Percentiles rank a stretch among this genome's conserved stretches.
Conservation (phyloP, 2,329 filamentous ascomycete genomes). For the Neonectria neomacrospora region DNA sequence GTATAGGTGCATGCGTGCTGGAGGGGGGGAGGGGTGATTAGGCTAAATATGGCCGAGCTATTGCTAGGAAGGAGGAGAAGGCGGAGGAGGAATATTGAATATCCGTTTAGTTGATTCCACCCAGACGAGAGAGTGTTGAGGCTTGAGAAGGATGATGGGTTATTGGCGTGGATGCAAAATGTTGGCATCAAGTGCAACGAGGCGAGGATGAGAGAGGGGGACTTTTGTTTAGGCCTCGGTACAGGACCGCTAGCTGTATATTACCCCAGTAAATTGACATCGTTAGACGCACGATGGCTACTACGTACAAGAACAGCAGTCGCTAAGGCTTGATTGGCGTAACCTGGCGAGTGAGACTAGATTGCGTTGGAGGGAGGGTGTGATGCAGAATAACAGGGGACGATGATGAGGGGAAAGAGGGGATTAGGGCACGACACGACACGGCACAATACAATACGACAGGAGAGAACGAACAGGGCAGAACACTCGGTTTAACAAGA, state of each 20-base stretch:
- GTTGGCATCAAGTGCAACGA: constrained; percentile 6
- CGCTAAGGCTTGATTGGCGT: neutral
- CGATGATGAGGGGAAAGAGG: neutral
- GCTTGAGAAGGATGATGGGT: neutral
- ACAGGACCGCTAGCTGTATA: neutral
- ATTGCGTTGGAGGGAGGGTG: constrained; percentile 2
- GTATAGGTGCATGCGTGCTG: constrained; percentile 3
- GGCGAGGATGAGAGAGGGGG: neutral
- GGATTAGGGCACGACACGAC: neutral
- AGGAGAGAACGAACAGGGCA: neutral
- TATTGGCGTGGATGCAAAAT: neutral
- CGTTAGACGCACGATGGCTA: neutral
- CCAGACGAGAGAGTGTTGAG: constrained; percentile 1
- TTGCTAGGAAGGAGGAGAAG: neutral
- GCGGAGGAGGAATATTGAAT: neutral
- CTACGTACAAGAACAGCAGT: constrained; percentile 4
- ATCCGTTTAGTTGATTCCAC: neutral
- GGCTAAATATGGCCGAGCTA: constrained; percentile 1
- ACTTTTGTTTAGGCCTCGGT: constrained; percentile 7
- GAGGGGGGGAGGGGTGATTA: constrained; percentile 6
- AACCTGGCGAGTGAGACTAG: neutral
- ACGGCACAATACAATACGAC: neutral
- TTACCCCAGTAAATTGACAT: neutral
- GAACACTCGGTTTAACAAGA: neutral
- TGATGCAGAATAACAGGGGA: neutral